phyloP scores from a whole-genome alignment of 768 basidiomycete species.

The Lentinula aciculospora region DNA sequence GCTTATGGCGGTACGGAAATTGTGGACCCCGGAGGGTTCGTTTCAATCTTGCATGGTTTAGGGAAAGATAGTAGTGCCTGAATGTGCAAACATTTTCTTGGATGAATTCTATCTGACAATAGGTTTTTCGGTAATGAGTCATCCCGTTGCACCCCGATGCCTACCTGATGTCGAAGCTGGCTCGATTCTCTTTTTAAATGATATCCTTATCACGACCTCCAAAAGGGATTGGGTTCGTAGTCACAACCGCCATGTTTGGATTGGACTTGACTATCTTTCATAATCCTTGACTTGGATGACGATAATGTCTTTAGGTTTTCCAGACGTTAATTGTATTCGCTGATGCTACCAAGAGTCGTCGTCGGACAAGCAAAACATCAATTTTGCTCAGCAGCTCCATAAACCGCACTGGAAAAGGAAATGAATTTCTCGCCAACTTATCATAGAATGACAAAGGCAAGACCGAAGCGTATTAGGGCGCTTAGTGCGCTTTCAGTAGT shows the following conservation, averaged over 20 bases:
- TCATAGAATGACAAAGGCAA: background rate
- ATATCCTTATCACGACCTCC: background rate
- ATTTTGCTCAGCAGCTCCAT: background rate
- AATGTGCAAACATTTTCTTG: background rate
- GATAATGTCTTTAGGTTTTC: background rate
- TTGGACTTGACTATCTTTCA: background rate
- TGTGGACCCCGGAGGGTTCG: constrained; percentile 81
- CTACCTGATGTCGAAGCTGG: background rate
- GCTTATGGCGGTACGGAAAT: constrained; percentile 98
- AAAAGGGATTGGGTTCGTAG: background rate
- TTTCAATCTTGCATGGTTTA: constrained; percentile 61
- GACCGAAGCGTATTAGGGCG: background rate
- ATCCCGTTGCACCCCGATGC: background rate
- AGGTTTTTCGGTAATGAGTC: background rate
- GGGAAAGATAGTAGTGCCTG: constrained; percentile 35
- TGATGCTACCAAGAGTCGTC: background rate
- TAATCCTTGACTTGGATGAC: background rate
- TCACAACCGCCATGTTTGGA: background rate
- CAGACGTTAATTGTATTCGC: background rate
- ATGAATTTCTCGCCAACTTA: background rate
- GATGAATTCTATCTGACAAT: background rate
- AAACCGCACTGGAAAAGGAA: background rate
- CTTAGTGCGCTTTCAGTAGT: background rate
- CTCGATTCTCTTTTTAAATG: background rate
- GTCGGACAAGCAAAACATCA: background rate